A percentile compares a stretch with the other conserved stretches of the same genome.
phyloP scores from a whole-genome alignment of 1,284 basidiomycete species.

The Exsudoporus floridanus region DNA sequence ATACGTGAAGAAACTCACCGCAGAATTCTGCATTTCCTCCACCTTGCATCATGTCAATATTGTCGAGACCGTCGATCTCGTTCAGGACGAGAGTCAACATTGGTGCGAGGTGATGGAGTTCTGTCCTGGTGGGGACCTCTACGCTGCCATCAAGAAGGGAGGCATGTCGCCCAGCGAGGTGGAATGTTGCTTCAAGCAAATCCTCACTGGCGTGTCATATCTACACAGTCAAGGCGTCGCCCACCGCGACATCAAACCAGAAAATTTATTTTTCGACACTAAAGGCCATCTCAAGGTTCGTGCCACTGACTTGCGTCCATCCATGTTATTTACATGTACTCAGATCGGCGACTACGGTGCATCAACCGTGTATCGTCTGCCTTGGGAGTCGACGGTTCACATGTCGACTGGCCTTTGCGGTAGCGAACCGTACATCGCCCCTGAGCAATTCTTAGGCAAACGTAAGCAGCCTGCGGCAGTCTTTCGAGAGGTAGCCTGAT shows the following conservation, averaged over 20 bases:
- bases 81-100: constrained; percentile 93
- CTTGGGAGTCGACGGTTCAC: constrained; percentile 97
- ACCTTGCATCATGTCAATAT: constrained; percentile 96
- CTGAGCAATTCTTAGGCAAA: constrained; percentile 95
- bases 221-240: constrained; percentile 96
- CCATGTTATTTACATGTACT: constrained; percentile 11
- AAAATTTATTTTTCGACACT: constrained; percentile 94
- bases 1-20: constrained; percentile 99
- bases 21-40: constrained; percentile 98
- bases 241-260: constrained; percentile 97
- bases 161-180: constrained; percentile 93
- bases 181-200: constrained; percentile 98
- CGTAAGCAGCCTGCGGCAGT: constrained; percentile 60
- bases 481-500: constrained; percentile 30
- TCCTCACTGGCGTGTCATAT: constrained; percentile 85
- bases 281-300: constrained; percentile 90
- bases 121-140: constrained; percentile 95
- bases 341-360: constrained; percentile 99
- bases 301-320: constrained; percentile 1
- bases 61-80: constrained; percentile 97
- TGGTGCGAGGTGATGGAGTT: constrained; percentile 99
- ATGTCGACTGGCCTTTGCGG: constrained; percentile 97
- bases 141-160: constrained; percentile 97
- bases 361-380: constrained; percentile 96
- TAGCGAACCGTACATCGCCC: constrained; percentile 97